phyloP scores from a whole-genome alignment of 139 green algal species.

The Closterium sp. region DNA sequence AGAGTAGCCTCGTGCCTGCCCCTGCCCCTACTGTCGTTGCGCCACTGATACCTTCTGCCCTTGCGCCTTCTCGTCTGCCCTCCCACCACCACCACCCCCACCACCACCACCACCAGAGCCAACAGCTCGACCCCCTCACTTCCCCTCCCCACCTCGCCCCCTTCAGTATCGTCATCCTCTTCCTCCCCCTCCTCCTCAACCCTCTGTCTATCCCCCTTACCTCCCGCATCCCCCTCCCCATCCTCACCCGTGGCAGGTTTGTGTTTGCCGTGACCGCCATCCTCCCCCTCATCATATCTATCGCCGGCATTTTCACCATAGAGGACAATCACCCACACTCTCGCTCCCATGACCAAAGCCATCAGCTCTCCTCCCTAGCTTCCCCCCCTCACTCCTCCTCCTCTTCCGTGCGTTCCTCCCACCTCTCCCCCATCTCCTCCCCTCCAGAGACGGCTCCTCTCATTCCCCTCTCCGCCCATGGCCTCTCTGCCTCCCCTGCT shows the following conservation, averaged over 20 bases:
- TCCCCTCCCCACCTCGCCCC: too few species aligned
- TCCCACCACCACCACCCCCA: too few species aligned
- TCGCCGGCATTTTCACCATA: not conserved
- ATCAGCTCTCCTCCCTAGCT: not conserved
- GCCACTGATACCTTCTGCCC: too few species aligned
- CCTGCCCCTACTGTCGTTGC: too few species aligned
- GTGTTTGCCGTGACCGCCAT: conserved; percentile 72
- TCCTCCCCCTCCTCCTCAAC: not conserved
- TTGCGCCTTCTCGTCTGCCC: too few species aligned
- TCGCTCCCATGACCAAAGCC: not conserved
- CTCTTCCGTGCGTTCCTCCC: not conserved
- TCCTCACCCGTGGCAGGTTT: conserved; percentile 42
- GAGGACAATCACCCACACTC: not conserved
- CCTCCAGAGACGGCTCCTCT: not conserved
- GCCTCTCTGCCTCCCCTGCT: not conserved
- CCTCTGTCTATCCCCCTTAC: not conserved
- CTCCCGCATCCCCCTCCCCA: not conserved
- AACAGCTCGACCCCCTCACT: too few species aligned
- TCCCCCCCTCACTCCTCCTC: not conserved
- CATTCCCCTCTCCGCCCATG: not conserved
- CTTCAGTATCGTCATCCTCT: too few species aligned
- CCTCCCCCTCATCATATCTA: conserved; percentile 70
- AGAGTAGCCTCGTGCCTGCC: too few species aligned
- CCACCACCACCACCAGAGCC: too few species aligned
- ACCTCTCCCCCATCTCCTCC: not conserved